Base-by-base conservation (phyloP, 148 eudicot species). In the Suaeda aralocaspica region DNA sequence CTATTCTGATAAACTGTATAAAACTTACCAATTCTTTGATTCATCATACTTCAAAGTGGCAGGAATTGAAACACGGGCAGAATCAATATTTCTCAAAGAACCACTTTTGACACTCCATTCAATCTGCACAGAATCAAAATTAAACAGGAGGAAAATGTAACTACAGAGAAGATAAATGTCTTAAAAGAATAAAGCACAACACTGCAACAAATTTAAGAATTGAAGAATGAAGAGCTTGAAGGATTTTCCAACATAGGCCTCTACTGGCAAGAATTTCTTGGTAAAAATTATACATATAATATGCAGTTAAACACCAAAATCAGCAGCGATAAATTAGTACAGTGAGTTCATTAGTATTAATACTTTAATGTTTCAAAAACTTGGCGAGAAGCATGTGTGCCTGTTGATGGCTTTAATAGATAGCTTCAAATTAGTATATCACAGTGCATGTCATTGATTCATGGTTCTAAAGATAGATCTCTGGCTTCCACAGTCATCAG, bases 61-160 rank as follows among this genome's bases (percentile, higher is more conserved):
- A 52, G 98, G 96, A 75, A 93, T 84, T 59, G 98, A 93, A 71
- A 93, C 66, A 70, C 96, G 86, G 49, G 98, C 98, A 44, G 96
- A 93, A 59, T 90, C 92, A 22, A 87, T 77, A 71, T 93, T 90
- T 83, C 98, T 88, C 74, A 90, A 73, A 42, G 92, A 66, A 68
- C 98, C 98, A 46, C 92, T 81, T 86, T 80, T 90, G 75, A 93
- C 82, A 63, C 89, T 93, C 98, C 98, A 93, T 85, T 93, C 96
- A 69, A 93, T 84, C 98, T 92, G 72, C 28, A 46, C 13, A 75
- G 24, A 66, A 24, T 25, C n/a, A 36, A 9, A 49, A 28, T 25
- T 51, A 29, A 22, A 72, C 28, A 69, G 39, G 24, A 59, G 50
- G 60, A 73, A 6, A 70, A 49, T 4, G 18, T 6, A 36, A 50